These are phyloP conservation scores for Singerocomus inundabilis DNA, from an alignment of 1,284 basidiomycete genomes.

Conservation along the genomic window DNA sequence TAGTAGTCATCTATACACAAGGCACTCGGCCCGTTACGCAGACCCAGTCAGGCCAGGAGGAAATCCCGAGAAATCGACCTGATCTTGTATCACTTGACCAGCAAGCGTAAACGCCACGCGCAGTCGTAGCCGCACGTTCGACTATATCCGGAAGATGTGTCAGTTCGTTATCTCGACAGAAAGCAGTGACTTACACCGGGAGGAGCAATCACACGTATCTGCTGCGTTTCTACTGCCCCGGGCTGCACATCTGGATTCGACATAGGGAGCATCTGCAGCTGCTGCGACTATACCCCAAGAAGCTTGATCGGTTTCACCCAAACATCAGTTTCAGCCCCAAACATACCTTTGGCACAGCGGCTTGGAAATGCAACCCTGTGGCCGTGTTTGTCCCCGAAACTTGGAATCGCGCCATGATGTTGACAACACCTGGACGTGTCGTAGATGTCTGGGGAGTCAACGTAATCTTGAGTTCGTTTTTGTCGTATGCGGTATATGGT, in stretches of 20 bases:
- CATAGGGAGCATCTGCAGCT: slow-evolving; percentile 98
- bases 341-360: slow-evolving; percentile 92
- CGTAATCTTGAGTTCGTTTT: slow-evolving; percentile 86
- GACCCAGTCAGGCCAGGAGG: slow-evolving; percentile 72
- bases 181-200: slow-evolving; percentile 64
- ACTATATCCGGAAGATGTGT: slow-evolving; percentile 43
- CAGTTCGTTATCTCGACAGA: background rate
- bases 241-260: slow-evolving; percentile 79
- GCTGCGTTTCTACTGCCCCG: slow-evolving; percentile 87
- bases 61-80: slow-evolving; percentile 93
- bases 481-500: slow-evolving; percentile 87
- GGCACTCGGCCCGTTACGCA: slow-evolving; percentile 8
- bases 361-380: slow-evolving; percentile 86
- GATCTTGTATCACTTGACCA: slow-evolving; percentile 81
- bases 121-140: slow-evolving; percentile 81
- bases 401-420: slow-evolving; percentile 89
- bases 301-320: background rate
- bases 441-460: slow-evolving; percentile 84
- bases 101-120: slow-evolving; percentile 75
- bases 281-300: slow-evolving; percentile 74
- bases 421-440: slow-evolving; percentile 81
- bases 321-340: no score
- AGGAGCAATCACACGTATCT: slow-evolving; percentile 90
- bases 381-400: slow-evolving; percentile 53
- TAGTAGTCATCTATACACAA: slow-evolving; percentile 13